Conservation (phyloP, 2,329 filamentous ascomycete species). For the Geosmithia putterillii region DNA sequence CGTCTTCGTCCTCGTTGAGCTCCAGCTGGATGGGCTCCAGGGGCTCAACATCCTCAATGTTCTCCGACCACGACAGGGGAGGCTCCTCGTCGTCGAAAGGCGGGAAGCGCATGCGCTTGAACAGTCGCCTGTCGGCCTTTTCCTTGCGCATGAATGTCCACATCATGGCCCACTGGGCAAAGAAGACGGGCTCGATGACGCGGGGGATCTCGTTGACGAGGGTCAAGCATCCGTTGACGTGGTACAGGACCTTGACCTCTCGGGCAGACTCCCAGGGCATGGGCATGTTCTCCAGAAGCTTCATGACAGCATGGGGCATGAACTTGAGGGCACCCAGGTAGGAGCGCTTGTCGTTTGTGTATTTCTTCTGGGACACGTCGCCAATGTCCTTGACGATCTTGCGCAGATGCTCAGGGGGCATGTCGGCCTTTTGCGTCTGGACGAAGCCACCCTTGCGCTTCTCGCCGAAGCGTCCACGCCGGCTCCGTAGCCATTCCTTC, state of each 20-base stretch:
- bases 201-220: constrained; percentile 93
- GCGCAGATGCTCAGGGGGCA: constrained; percentile 94
- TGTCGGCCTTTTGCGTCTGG: constrained; percentile 95
- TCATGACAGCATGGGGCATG: constrained; percentile 97
- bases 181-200: constrained; percentile 95
- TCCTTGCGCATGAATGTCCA: constrained; percentile 98
- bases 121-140: constrained; percentile 88
- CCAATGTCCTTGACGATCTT: constrained; percentile 99
- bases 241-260: constrained; percentile 96
- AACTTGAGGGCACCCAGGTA: constrained; percentile 97
- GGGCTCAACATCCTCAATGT: constrained; percentile 96
- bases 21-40: constrained; percentile 98
- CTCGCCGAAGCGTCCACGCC: constrained; percentile 89
- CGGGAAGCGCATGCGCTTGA: constrained; percentile 98
- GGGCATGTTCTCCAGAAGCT: constrained; percentile 97
- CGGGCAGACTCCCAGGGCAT: constrained; percentile 98
- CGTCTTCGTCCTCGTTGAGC: constrained; percentile 86
- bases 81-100: constrained; percentile 98
- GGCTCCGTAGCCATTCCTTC: constrained; percentile 90
- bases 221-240: constrained; percentile 94
- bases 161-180: constrained; percentile 99
- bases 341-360: constrained; percentile 95
- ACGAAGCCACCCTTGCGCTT: constrained; percentile 95
- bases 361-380: constrained; percentile 98
- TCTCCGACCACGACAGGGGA: constrained; percentile 94